Base-by-base conservation (phyloP, 768 basidiomycete genomes). In the Russula vinacea region DNA sequence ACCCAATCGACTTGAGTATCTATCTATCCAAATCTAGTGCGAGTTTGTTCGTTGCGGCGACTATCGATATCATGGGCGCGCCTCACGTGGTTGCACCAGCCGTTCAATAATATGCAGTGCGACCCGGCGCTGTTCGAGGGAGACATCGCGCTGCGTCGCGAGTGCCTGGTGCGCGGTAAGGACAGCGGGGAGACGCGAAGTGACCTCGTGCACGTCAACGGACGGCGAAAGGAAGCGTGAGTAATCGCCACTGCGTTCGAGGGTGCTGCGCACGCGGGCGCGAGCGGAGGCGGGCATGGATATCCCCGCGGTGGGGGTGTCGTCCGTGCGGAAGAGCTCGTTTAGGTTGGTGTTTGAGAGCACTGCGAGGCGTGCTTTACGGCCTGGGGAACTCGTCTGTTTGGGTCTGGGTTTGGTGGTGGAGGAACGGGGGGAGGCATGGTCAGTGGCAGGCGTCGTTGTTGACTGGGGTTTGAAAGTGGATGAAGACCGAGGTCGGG, bases 201-300 rank as follows among this genome's bases (percentile, higher is more conserved):
- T 69, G 26, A 71, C 55, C 51, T 70, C 79, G 60, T 73, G 51
- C 26, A 40, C 69, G 50, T 69, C 67, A 9, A 72, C 67, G 29
- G 67, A 52, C 13, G 63, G 61, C 10, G 77, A 74, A 51, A 80
- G 71, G 66, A 80, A 82, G 42, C 77, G 77, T 17, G 78, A 73
- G 68, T 87, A 88, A 67, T 84, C 80, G 33, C 84, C 83, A 17
- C 73, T 63, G 29, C 53, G 62, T 69, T 83, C 82, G 52, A 73
- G 70, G 65, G 71, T 67, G 39, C 57, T 60, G 50, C 73, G 74
- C 49, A 74, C 51, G 58, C 74, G 75, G 49, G 57, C 64, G 45
- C 45, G n/a, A 22, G 69, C 49, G 35, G 11, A 22, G 45, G 51
- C 56, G 26, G 63, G 57, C 26, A 54, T n/a, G 11, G 56, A 26